Evolutionary conservation across 371 early-diverging fungal species (phyloP), one percentile per base, ranked within the genome.

Genomic region (Circinella minor): DNA sequence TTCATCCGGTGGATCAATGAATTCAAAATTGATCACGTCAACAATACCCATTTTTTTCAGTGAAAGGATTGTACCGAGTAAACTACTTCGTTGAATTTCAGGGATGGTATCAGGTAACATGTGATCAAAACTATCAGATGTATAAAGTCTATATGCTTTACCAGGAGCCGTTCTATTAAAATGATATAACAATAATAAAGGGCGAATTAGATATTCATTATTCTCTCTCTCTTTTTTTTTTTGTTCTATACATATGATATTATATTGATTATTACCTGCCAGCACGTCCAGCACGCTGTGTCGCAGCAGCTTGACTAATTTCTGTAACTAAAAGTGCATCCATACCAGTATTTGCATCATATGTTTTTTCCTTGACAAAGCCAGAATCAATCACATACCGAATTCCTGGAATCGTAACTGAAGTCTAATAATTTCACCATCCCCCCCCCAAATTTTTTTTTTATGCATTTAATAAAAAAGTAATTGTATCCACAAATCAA

Each of bases 241-340:
- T n/a, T n/a, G n/a, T n/a, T 27, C 27, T 2, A 27, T 27, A 27
- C 27, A 27, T 27, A 27, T 27, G 2, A 27, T 27, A 27, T 27
- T 27, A 27, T 27, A 27, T 0, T 27, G 27, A 27, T 65, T 9
- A 88, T 88, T n/a, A 92, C 92, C 99, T 88, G 5, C 99, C 99
- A n/a, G 99, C 99, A 55, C 99, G 91, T 27, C 99, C 99, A 36
- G 93, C 92, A 60, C 99, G 88, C 81, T 99, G 99, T 59, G 92
- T 93, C 4, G 99, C 98, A 5, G 97, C 93, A 3, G 99, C 98
- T 71, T 95, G 92, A 57, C 87, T 87, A 62, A 96, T 91, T 14
- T 92, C 93, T n/a, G 90, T 90, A 0, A 94, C 90, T 17, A 94
- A 69, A 34, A 78, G 92, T 81, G 85, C 97, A 87, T 96, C 96